Evolutionary conservation across 2,329 filamentous ascomycete genomes (phyloP).

Genomic region (Aspergillus vadensis): DNA sequence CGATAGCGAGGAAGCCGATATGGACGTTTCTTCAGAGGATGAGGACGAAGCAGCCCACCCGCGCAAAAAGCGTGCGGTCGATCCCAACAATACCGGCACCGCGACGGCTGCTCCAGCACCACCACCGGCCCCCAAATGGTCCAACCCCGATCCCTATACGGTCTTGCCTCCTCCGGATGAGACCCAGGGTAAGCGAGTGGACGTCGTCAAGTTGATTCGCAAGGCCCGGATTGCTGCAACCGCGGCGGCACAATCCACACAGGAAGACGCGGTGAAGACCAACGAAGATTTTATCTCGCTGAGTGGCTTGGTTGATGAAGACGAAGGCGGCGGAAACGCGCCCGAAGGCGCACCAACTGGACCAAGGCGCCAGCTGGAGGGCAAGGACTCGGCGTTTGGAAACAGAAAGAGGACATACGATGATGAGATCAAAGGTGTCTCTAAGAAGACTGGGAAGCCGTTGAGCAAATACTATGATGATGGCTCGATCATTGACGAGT

Average conservation of each 20-base stretch:
- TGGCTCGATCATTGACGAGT: slow-evolving; percentile 56
- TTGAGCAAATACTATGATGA: slow-evolving; percentile 52
- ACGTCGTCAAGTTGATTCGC: slow-evolving; percentile 87
- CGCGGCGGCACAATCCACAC: slow-evolving; percentile 49
- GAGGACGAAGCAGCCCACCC: slow-evolving; percentile 37
- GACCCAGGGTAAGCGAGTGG: slow-evolving; percentile 71
- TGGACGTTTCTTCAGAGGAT: slow-evolving; percentile 46
- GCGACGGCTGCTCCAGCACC: slow-evolving; percentile 26
- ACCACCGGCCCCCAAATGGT: slow-evolving; percentile 72
- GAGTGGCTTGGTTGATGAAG: slow-evolving; percentile 64
- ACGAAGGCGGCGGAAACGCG: slow-evolving; percentile 33
- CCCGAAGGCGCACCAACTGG: slow-evolving; percentile 42
- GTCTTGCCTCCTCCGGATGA: slow-evolving; percentile 79
- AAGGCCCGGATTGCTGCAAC: slow-evolving; percentile 72
- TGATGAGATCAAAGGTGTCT: slow-evolving; percentile 64
- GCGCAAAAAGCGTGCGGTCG: slow-evolving; percentile 42
- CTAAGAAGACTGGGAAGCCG: slow-evolving; percentile 57
- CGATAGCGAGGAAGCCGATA: slow-evolving; percentile 50
- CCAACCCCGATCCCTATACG: slow-evolving; percentile 93
- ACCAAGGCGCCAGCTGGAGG: slow-evolving; percentile 33
- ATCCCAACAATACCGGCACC: slow-evolving; percentile 20
- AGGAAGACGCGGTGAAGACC: slow-evolving; percentile 57
- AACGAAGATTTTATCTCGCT: slow-evolving; percentile 90
- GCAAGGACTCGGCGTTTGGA: slow-evolving; percentile 55
- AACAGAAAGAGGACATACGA: slow-evolving; percentile 74